phyloP scores from a whole-genome alignment of 2,329 filamentous ascomycete species.

The Colletotrichum sansevieriae region DNA sequence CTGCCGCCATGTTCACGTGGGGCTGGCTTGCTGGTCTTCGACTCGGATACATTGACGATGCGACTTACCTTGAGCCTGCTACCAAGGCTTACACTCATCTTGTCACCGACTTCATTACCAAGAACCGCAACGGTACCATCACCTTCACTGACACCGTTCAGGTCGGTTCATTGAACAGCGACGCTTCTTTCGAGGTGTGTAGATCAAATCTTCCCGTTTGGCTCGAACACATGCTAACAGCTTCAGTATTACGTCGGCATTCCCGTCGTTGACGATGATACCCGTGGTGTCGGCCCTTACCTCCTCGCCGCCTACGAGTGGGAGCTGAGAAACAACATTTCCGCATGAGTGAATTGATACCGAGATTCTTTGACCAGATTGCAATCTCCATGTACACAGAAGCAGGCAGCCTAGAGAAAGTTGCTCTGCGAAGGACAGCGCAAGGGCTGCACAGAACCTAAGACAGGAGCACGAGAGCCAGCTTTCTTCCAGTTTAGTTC shows the following conservation, averaged over 20 bases:
- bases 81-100: constrained; percentile 52
- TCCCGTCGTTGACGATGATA: constrained; percentile 36
- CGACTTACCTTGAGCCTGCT: constrained; percentile 44
- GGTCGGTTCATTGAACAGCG: constrained; percentile 63
- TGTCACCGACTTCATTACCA: constrained; percentile 57
- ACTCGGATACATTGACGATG: constrained; percentile 47
- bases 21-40: constrained; percentile 60
- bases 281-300: constrained; percentile 36
- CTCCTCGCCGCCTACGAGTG: constrained; percentile 39
- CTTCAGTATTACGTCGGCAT: constrained; percentile 30
- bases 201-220: background rate
- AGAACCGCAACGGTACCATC: constrained; percentile 61
- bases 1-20: constrained; percentile 69
- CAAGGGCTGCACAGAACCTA: too few relatives aligned
- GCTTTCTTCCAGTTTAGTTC: too few relatives aligned
- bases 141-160: constrained; percentile 65
- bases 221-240: background rate
- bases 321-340: constrained; percentile 37
- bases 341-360: background rate
- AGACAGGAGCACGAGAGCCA: too few relatives aligned
- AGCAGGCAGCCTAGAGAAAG: too few relatives aligned
- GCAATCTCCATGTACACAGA: too few relatives aligned
- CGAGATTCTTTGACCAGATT: too few relatives aligned
- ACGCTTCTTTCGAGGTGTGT: constrained; percentile 63
- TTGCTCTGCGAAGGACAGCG: too few relatives aligned